Evolutionary conservation across 2,329 filamentous ascomycete species (phyloP), one percentile per base, ranked within the genome.

Genomic region (Ascochyta koolunga): DNA sequence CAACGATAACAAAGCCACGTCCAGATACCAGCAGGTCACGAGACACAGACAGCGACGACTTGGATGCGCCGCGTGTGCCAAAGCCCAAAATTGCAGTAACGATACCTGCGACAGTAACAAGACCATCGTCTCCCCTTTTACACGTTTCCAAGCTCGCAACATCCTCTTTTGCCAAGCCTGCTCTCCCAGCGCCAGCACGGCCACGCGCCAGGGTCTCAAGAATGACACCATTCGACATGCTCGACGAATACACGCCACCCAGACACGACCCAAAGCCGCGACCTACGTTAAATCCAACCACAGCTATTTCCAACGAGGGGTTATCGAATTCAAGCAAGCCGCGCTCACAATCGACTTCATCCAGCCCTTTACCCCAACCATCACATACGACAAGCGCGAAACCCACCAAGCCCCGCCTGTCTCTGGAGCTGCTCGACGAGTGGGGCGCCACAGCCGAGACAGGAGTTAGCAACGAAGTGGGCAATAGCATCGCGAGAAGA

Each of bases 401-500:
- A 22, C 1, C 21, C 5, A 5, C 16, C 5, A 24, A 41, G 19
- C 21, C 35, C 8, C 35, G 40, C 9, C 37, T 41, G 33, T 50
- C 59, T 3, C 19, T 48, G 7, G 44, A 62, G 46, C 18, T 54
- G 9, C 56, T 52, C 4, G 56, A 64, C 5, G 56, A 62, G 6
- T 54, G 25, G 53, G 48, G 31, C 22, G 19, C 16, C 16, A 5
- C 13, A 18, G 33, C 42, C 8, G 11, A 40, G 24, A 15, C n/a
- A 56, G 35, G 29, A 6, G 18, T 36, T 5, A 56, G 59, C 11
- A 69, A 61, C 25, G 63, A 66, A 19, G 56, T 65, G 6, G 59
- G 62, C 1, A 69, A 70, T 29, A 65, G 72, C 5, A 54, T 72
- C 47, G 61, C 68, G 27, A 71, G 72, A 58, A 60, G 71, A 45